Evolutionary conservation across 2,329 filamentous ascomycete genomes (phyloP).

Genomic region (Hortaea werneckii): DNA sequence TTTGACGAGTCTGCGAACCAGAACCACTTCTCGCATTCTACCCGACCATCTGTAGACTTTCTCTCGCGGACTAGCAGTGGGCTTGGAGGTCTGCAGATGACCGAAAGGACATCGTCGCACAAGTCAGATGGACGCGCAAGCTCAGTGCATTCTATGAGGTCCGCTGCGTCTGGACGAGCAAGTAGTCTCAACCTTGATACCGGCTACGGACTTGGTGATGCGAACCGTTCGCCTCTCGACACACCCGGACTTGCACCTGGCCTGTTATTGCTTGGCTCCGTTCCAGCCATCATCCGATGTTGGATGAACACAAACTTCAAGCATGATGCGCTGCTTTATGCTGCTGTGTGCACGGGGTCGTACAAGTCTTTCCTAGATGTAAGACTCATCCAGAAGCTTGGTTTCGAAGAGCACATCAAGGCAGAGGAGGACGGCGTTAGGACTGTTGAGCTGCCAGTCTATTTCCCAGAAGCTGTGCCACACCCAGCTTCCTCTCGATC

Average conservation of each 20-base stretch:
- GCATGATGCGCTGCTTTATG: conserved; percentile 79
- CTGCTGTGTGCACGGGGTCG: conserved; percentile 84
- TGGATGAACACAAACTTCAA: conserved; percentile 89
- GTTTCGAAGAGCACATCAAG: conserved; percentile 48
- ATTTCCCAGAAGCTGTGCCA: conserved; percentile 82
- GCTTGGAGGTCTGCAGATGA: conserved; percentile 68
- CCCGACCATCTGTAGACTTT: conserved; percentile 74
- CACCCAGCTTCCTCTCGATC: conserved; percentile 65
- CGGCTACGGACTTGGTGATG: conserved; percentile 54
- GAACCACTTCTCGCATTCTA: conserved; percentile 75
- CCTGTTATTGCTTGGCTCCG: conserved; percentile 74
- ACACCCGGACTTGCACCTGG: conserved; percentile 70
- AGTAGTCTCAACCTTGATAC: conserved; percentile 82
- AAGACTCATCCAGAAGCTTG: conserved; percentile 64
- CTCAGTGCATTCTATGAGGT: conserved; percentile 71
- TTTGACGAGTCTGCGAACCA: conserved; percentile 95
- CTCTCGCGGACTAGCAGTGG: conserved; percentile 58
- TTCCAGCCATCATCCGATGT: conserved; percentile 89
- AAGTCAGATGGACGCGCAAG: conserved; percentile 93
- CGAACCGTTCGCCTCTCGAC: conserved; percentile 60
- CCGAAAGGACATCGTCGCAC: conserved; percentile 83
- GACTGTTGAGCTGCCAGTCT: conserved; percentile 69
- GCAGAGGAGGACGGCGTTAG: conserved; percentile 45
- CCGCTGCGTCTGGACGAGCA: conserved; percentile 65
- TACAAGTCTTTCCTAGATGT: conserved; percentile 75